Conservation (phyloP, 164 flowering plant species). For the Nymphaea colorata region DNA sequence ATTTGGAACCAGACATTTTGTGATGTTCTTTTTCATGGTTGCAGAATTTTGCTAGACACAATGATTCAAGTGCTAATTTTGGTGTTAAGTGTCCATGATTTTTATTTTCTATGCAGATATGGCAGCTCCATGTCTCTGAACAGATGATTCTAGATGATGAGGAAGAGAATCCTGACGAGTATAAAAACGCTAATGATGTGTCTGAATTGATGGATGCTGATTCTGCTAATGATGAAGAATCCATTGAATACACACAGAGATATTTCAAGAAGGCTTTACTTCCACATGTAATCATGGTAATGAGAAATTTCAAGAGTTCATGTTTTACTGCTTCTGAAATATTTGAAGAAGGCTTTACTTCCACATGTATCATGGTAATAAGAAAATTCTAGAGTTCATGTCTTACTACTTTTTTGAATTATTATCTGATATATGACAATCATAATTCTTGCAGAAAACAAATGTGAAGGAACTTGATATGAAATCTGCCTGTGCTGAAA, state of each 20-base stretch:
- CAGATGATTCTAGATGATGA: conserved; percentile 89
- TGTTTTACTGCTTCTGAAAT: neutral
- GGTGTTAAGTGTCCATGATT: neutral
- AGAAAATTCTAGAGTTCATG: too few relatives aligned
- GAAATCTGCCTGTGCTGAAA: conserved; percentile 90
- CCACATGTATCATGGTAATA: neutral
- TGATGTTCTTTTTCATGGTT: too few relatives aligned
- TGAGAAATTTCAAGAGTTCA: conserved; percentile 6
- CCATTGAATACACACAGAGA: conserved; percentile 45
- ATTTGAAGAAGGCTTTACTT: neutral
- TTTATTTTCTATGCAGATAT: conserved; percentile 42
- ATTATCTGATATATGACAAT: too few relatives aligned
- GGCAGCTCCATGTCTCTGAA: conserved; percentile 93
- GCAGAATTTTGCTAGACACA: too few relatives aligned
- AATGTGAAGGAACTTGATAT: conserved; percentile 80
- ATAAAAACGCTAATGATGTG: conserved; percentile 37
- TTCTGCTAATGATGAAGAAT: conserved; percentile 46
- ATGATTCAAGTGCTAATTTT: neutral
- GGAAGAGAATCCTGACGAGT: conserved; percentile 80
- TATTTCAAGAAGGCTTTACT: conserved; percentile 42
- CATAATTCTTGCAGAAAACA: conserved; percentile 41
- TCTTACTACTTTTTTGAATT: too few relatives aligned
- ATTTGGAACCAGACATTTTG: too few relatives aligned
- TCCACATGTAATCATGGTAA: conserved; percentile 67
- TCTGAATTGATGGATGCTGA: conserved; percentile 53